Evolutionary conservation across 2,329 filamentous ascomycete genomes (phyloP).

Genomic region (Apiospora koreana): DNA sequence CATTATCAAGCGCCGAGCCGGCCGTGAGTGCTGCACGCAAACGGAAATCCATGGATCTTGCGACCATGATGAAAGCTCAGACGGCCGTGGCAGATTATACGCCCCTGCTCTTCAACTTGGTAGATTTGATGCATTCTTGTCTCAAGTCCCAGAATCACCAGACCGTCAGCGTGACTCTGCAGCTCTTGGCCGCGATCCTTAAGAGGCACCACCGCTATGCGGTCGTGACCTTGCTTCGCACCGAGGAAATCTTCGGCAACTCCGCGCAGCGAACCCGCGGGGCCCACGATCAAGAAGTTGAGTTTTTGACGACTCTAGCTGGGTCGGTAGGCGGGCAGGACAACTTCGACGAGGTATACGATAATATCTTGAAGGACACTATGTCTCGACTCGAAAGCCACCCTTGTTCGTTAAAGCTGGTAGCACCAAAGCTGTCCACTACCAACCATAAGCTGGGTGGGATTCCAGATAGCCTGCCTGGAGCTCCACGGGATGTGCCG

Average conservation of each 20-base stretch:
- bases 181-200: conserved; percentile 82
- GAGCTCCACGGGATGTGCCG: conserved; percentile 60
- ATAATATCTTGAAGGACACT: conserved; percentile 70
- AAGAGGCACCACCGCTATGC: conserved; percentile 88
- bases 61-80: conserved; percentile 75
- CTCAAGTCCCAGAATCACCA: conserved; percentile 82
- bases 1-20: conserved; percentile 43
- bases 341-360: conserved; percentile 73
- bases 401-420: conserved; percentile 69
- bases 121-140: conserved; percentile 86
- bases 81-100: conserved; percentile 69
- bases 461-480: conserved; percentile 57
- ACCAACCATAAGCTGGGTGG: conserved; percentile 59
- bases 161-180: conserved; percentile 86
- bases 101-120: conserved; percentile 87
- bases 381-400: conserved; percentile 70
- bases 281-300: conserved; percentile 73
- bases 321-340: conserved; percentile 67
- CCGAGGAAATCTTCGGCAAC: conserved; percentile 56
- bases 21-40: conserved; percentile 71
- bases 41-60: conserved; percentile 85
- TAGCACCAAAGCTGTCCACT: conserved; percentile 60
- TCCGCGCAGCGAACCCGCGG: conserved; percentile 67
- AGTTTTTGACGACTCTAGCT: conserved; percentile 69
- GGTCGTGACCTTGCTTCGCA: conserved; percentile 72